Evolutionary conservation across 768 basidiomycete species (phyloP).

Genomic region (Suillus tomentosus): DNA sequence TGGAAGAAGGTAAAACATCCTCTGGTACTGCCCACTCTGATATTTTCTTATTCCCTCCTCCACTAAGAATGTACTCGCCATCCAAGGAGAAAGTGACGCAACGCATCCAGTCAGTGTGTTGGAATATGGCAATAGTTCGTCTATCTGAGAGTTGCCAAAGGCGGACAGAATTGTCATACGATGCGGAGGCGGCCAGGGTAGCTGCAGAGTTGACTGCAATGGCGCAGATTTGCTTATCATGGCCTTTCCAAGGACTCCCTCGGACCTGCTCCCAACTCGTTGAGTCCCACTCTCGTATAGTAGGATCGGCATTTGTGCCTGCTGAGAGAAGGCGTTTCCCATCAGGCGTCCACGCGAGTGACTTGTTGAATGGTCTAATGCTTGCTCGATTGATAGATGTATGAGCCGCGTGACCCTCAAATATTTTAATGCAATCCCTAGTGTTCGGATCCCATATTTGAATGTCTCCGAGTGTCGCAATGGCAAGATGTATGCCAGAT

Average conservation of each 20-base stretch:
- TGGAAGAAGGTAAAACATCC: background rate
- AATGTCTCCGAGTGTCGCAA: background rate
- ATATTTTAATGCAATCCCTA: background rate
- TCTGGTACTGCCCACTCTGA: background rate
- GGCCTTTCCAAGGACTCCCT: background rate
- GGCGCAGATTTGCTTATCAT: background rate
- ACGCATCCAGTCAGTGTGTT: background rate
- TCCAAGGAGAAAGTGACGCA: background rate
- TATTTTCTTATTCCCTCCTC: background rate
- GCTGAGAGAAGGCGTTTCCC: background rate
- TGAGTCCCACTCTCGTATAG: background rate
- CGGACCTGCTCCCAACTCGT: background rate
- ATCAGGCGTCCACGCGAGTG: background rate
- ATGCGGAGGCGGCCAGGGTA: background rate
- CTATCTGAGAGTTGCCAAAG: background rate
- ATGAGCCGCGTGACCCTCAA: background rate
- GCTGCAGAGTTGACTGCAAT: background rate
- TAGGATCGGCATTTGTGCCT: background rate
- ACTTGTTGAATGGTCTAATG: background rate
- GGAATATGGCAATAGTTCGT: background rate
- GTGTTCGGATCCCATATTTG: background rate
- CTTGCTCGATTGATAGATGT: background rate
- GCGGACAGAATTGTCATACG: background rate
- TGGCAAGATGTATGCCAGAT: background rate
- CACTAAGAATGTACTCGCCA: background rate